Conservation (phyloP, 1,139 yeast species). For the Maudiozyma humilis region DNA sequence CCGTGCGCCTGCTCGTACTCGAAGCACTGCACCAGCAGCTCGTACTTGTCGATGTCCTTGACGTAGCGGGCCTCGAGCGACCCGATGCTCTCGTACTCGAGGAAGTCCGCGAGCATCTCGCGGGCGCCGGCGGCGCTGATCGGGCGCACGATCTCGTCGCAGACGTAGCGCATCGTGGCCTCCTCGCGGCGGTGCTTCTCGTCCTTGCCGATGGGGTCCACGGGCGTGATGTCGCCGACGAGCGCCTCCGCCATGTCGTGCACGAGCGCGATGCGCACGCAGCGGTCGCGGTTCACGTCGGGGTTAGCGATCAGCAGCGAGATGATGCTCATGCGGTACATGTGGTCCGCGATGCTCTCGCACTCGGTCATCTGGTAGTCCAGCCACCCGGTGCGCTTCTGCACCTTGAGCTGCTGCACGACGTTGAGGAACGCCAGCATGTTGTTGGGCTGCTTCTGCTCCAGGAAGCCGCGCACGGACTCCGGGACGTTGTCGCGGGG, state of each 20-base stretch:
- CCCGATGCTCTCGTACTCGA: slow-evolving; percentile 81
- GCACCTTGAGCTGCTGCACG: slow-evolving; percentile 66
- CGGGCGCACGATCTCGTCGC: slow-evolving; percentile 48
- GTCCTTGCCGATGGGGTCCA: slow-evolving; percentile 55
- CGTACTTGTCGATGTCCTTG: slow-evolving; percentile 92
- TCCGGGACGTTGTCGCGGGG: slow-evolving; percentile 29
- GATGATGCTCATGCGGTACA: slow-evolving; percentile 91
- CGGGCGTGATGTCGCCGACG: slow-evolving; percentile 94
- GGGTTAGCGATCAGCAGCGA: slow-evolving; percentile 61
- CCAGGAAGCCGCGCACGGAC: slow-evolving; percentile 16
- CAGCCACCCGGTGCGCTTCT: slow-evolving; percentile 93
- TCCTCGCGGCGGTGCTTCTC: slow-evolving; percentile 80
- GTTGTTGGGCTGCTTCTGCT: slow-evolving; percentile 35
- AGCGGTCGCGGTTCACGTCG: slow-evolving; percentile 40
- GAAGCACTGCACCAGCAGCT: slow-evolving; percentile 81
- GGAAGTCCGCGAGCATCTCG: slow-evolving; percentile 71
- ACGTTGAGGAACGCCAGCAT: slow-evolving; percentile 70
- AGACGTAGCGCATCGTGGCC: slow-evolving; percentile 61
- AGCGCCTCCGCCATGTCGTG: slow-evolving; percentile 94
- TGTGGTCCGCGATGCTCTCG: slow-evolving; percentile 84
- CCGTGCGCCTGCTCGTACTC: slow-evolving; percentile 73
- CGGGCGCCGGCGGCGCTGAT: slow-evolving; percentile 56
- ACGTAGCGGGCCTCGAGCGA: slow-evolving; percentile 82
- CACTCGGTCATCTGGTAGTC: slow-evolving; percentile 52
- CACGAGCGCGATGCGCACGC: slow-evolving; percentile 79